These are phyloP conservation scores for Penicillium decumbens DNA, from an alignment of 2,329 filamentous ascomycete genomes.

Conservation along the genomic window DNA sequence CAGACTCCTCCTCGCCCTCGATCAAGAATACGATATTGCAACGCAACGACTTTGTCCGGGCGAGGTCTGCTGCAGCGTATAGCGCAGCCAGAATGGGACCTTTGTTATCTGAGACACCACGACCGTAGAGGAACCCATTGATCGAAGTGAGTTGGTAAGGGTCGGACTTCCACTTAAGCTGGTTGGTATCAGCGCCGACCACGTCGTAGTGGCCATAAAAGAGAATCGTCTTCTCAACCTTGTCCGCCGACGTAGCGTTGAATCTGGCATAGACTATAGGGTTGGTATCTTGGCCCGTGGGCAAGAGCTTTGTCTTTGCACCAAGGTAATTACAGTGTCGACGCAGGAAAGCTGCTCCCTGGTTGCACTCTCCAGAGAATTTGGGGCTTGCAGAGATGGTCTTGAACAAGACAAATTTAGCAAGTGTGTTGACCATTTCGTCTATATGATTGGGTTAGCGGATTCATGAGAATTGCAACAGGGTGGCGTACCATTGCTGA, in stretches of 20 bases:
- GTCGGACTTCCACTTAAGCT: conserved; percentile 77
- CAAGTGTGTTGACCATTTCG: conserved; percentile 63
- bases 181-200: conserved; percentile 78
- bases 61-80: conserved; percentile 85
- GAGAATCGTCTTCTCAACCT: conserved; percentile 74
- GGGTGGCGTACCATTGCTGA: conserved; percentile 51
- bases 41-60: conserved; percentile 74
- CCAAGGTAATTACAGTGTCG: conserved; percentile 89
- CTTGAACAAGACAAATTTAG: conserved; percentile 84
- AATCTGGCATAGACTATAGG: conserved; percentile 93
- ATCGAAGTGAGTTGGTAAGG: conserved; percentile 86
- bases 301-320: conserved; percentile 84
- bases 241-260: conserved; percentile 62
- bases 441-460: conserved; percentile 38
- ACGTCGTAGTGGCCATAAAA: conserved; percentile 99
- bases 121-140: conserved; percentile 89
- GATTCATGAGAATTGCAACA: background rate
- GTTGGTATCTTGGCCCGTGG: conserved; percentile 72
- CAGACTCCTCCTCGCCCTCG: conserved; percentile 94
- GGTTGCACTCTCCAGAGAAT: conserved; percentile 84
- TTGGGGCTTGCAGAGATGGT: conserved; percentile 83
- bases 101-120: conserved; percentile 97
- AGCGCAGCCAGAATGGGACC: conserved; percentile 90
- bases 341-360: conserved; percentile 85
- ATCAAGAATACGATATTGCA: conserved; percentile 92